phyloP scores from a whole-genome alignment of 2,329 filamentous ascomycete species.

The Pseudocercospora crystallina region DNA sequence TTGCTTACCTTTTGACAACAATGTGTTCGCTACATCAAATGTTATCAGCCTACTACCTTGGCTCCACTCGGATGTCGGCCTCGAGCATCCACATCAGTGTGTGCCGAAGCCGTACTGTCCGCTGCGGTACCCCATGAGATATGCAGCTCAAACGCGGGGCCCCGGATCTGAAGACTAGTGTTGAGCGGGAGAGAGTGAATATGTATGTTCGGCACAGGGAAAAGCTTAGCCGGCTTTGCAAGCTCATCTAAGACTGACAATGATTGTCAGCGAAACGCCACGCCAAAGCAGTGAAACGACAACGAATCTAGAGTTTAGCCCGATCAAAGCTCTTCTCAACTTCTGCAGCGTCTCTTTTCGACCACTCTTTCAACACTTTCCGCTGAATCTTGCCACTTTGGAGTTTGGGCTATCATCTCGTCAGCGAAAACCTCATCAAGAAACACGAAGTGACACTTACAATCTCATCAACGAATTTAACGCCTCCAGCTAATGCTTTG shows the following conservation, averaged over 20 bases:
- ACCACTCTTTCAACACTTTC: slow-evolving; percentile 58
- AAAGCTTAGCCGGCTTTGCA: background rate
- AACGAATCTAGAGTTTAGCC: slow-evolving; percentile 22
- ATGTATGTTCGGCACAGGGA: too few relatives aligned
- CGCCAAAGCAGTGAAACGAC: background rate
- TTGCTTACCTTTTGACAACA: too few relatives aligned
- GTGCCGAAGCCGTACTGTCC: too few relatives aligned
- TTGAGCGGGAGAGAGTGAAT: too few relatives aligned
- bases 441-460: slow-evolving; percentile 10
- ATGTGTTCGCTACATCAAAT: too few relatives aligned
- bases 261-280: background rate
- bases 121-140: too few relatives aligned
- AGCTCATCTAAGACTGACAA: too few relatives aligned
- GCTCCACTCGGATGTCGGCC: too few relatives aligned
- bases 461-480: slow-evolving; percentile 56
- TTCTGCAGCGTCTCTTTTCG: slow-evolving; percentile 52
- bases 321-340: slow-evolving; percentile 26
- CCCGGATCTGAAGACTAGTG: too few relatives aligned
- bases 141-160: too few relatives aligned
- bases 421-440: slow-evolving; percentile 1
- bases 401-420: slow-evolving; percentile 47
- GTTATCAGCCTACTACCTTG: too few relatives aligned
- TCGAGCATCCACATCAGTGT: too few relatives aligned
- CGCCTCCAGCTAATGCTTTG: slow-evolving; percentile 41
- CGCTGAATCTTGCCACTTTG: slow-evolving; percentile 60